Evolutionary conservation across 1,284 basidiomycete genomes (phyloP), one percentile per base, ranked within the genome.

Genomic region (Cystobasidium pallidum): DNA sequence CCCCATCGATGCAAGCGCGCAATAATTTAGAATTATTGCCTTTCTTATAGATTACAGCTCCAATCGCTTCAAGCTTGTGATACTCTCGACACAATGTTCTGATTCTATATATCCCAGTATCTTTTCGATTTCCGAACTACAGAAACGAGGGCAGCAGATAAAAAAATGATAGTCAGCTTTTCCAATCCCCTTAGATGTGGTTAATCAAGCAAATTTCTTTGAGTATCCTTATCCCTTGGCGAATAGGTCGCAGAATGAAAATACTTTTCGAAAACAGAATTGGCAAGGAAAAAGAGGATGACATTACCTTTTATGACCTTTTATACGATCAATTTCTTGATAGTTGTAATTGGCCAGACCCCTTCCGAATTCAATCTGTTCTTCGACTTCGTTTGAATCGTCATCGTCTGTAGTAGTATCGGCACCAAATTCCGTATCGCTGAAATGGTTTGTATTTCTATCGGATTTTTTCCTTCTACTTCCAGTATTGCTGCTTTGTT

Each of bases 271-370:
- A n/a, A n/a, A n/a, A n/a, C n/a, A n/a, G n/a, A n/a, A n/a, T n/a
- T n/a, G n/a, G n/a, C n/a, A n/a, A n/a, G n/a, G n/a, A n/a, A n/a
- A n/a, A n/a, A n/a, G n/a, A n/a, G n/a, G n/a, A n/a, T n/a, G 26
- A 41, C 81, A 86, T 55, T 77, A 92, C 92, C 92, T 95, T 80
- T 93, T 91, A 78, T 91, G 80, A 1, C 95, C 94, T 80, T 92
- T 94, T 73, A 98, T 89, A 73, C 88, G 86, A 70, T 87, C 85
- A 75, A 97, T 94, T 81, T 98, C 94, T 52, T 88, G 89, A 52
- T 91, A 95, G 79, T 96, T 98, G 80, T 97, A 99, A 82, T 95
- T 97, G 11, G 92, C 92, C 54, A 98, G 83, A 0, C 95, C 96
- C 52, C 94, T 86, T 0, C 94, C 96, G 32, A 99, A 91, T 80